Evolutionary conservation across 441 rosid genomes (phyloP), one percentile per base, ranked within the genome.

Genomic region (Gossypium lobatum): DNA sequence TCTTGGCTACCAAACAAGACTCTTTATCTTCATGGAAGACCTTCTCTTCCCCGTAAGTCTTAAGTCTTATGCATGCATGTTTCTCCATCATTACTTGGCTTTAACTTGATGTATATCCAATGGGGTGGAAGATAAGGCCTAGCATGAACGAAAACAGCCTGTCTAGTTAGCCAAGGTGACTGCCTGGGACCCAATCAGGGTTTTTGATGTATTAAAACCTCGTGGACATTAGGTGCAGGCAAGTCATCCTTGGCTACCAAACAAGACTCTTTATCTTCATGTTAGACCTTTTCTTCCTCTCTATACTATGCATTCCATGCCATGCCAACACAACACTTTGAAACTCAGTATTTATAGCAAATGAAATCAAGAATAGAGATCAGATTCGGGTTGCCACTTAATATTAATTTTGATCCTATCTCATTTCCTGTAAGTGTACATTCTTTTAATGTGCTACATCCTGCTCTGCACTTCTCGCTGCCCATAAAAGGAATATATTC

Each of bases 171-270:
- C 85, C 77, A 79, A 79, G 80, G 77, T 42, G 77, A 79, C 71
- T 78, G 83, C 85, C 80, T 68, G 78, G 23, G 20, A 16, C 57
- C 74, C 31, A 52, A 6, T 64, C 3, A 66, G 39, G 70, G 73
- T 63, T 60, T 39, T 42, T 34, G n/a, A 6, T 14, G 26, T 10
- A 23, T 60, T 13, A 54, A 45, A 54, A 25, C 45, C 75, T 25
- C 73, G 42, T 17, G 60, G 25, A 42, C 2, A 6, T 37, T 37
- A 52, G 67, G 62, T 14, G 74, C 77, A 77, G 83, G 80, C 80
- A 79, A 77, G 75, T 76, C 82, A 81, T 81, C 78, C 84, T 78
- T 37, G 61, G 82, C 82, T 81, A 73, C 72, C 74, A 45, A 78
- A 79, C 80, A 23, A 31, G 25, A 68, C 79, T 68, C 77, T 62